A percentile compares a stretch with the other conserved stretches of the same genome.
These are phyloP conservation scores for Closterium sp. DNA, from an alignment of 139 green algal genomes.

Conservation along the genomic window DNA sequence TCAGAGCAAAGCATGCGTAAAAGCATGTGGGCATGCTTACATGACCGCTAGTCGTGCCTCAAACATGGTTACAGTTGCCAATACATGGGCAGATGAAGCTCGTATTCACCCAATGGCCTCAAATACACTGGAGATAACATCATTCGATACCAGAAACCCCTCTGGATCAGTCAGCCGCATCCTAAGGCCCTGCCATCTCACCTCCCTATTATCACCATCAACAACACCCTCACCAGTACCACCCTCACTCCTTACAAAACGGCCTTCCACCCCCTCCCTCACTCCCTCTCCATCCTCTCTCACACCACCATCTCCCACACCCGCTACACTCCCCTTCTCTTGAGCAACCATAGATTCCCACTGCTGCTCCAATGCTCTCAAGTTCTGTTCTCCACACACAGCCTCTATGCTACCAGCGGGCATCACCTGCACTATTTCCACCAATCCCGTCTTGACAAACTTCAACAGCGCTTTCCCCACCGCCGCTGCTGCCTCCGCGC, in stretches of 20 bases:
- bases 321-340: not conserved
- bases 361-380: conserved; percentile 1
- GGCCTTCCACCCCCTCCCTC: not conserved
- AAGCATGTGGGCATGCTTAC: no score
- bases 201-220: not conserved
- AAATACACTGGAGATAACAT: conserved; percentile 39
- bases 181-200: not conserved
- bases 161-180: conserved; percentile 35
- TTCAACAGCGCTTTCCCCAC: not conserved
- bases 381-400: not conserved
- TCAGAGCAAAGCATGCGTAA: no score
- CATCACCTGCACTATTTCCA: not conserved
- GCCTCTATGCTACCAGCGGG: not conserved
- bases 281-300: not conserved
- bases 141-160: conserved; percentile 47
- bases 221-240: not conserved
- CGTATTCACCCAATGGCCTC: not conserved
- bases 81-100: not conserved
- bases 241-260: not conserved
- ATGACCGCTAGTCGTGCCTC: no score
- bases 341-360: not conserved
- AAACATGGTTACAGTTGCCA: no score
- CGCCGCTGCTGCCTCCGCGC: not conserved
- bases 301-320: no score
- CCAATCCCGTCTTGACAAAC: not conserved